Evolutionary conservation across 768 basidiomycete species (phyloP).

Genomic region (Lepiota venenata): DNA sequence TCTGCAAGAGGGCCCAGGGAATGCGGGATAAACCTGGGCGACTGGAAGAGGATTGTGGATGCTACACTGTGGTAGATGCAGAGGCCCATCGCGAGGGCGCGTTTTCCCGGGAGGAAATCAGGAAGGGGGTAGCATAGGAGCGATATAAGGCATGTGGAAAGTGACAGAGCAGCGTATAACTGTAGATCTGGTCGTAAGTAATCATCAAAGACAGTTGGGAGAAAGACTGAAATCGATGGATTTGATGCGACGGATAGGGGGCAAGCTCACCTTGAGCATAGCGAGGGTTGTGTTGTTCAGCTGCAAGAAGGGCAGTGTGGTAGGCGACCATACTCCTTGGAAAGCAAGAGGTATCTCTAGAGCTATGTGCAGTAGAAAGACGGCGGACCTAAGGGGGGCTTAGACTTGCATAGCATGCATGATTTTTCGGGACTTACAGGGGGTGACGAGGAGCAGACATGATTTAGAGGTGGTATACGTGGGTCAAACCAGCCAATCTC

Average conservation of each 20-base stretch:
- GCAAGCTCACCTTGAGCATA: constrained; percentile 60
- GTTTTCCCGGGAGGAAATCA: constrained; percentile 84
- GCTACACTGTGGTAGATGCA: constrained; percentile 72
- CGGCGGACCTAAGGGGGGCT: constrained; percentile 30
- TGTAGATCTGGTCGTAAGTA: constrained; percentile 21
- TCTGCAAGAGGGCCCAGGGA: constrained; percentile 62
- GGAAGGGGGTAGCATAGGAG: constrained; percentile 70
- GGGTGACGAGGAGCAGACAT: constrained; percentile 5
- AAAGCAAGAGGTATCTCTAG: constrained; percentile 76
- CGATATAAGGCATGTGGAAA: constrained; percentile 57
- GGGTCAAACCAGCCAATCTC: too few species aligned
- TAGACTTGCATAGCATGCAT: not conserved
- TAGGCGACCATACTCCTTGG: constrained; percentile 68
- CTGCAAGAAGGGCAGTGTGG: constrained; percentile 67
- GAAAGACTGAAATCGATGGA: not conserved
- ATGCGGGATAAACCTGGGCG: constrained; percentile 78
- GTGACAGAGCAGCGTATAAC: constrained; percentile 66
- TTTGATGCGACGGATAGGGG: not conserved
- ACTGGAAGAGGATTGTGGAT: constrained; percentile 71
- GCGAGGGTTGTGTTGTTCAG: constrained; percentile 81
- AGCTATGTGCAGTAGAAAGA: constrained; percentile 79
- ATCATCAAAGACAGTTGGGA: not conserved
- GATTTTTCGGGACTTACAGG: not conserved
- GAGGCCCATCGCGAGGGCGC: constrained; percentile 74
- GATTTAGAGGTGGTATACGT: not conserved